A percentile compares a stretch with the other conserved stretches of the same genome.
phyloP scores from a whole-genome alignment of 768 basidiomycete species.

The Lactifluus pinguis region DNA sequence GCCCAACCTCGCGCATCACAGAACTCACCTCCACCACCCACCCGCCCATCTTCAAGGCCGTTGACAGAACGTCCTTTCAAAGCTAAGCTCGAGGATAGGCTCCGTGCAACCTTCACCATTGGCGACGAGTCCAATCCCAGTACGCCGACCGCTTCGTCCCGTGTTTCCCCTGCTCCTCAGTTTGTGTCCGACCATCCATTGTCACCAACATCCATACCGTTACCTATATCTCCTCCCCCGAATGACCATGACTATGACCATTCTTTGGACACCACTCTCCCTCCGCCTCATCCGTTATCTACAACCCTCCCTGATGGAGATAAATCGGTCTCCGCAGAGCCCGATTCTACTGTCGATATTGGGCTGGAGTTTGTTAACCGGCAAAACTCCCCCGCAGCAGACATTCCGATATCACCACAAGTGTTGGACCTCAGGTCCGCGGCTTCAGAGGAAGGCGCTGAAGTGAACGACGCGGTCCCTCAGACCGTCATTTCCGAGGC shows the following conservation, averaged over 20 bases:
- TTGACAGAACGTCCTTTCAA: constrained; percentile 32
- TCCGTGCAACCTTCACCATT: constrained; percentile 56
- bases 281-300: neutral
- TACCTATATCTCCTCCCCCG: constrained; percentile 14
- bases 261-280: neutral
- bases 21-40: constrained; percentile 21
- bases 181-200: constrained; percentile 26
- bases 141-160: constrained; percentile 34
- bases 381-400: neutral
- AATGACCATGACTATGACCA: neutral
- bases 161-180: constrained; percentile 34
- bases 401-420: neutral
- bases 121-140: constrained; percentile 43
- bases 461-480: neutral
- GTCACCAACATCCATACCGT: constrained; percentile 16
- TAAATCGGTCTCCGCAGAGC: neutral
- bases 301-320: neutral
- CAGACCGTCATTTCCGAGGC: neutral
- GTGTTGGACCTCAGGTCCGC: neutral
- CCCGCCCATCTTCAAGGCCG: constrained; percentile 20
- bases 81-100: constrained; percentile 63
- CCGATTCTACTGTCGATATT: neutral
- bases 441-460: neutral
- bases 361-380: neutral
- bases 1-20: constrained; percentile 40